These are phyloP conservation scores for Oldenlandia corymbosa DNA, from an alignment of 257 asterid genomes.

Conservation along the genomic window DNA sequence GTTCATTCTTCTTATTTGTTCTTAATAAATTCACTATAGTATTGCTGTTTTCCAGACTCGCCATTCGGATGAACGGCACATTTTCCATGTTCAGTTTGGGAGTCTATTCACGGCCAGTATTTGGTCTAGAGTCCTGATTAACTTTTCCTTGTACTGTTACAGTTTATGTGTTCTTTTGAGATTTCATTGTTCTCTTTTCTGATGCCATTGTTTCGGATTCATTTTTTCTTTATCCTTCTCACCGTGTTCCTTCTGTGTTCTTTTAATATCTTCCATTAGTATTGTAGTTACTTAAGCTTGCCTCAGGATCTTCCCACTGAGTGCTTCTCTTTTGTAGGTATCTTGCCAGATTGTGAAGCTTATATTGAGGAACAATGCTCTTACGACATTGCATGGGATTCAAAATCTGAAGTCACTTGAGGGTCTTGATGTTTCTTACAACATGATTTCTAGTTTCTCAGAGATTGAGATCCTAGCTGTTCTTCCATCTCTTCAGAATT, in stretches of 20 bases:
- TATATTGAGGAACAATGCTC: conserved; percentile 88
- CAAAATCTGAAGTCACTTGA: conserved; percentile 77
- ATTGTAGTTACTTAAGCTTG: conserved; percentile 6
- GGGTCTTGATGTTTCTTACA: conserved; percentile 90
- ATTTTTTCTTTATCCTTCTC: not conserved
- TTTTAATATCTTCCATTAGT: not conserved
- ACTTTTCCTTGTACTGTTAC: not conserved
- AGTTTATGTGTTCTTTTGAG: not conserved
- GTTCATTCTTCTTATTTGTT: not conserved
- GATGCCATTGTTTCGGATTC: not conserved
- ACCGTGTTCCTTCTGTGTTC: not conserved
- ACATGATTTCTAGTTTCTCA: conserved; percentile 77
- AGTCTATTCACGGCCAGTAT: not conserved
- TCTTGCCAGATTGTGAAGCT: conserved; percentile 76
- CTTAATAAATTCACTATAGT: not conserved
- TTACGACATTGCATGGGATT: conserved; percentile 78
- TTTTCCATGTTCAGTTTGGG: not conserved
- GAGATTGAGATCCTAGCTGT: conserved; percentile 81
- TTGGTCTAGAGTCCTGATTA: not conserved
- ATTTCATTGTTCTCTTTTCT: not conserved
- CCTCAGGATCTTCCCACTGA: conserved; percentile 15
- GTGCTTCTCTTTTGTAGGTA: conserved; percentile 53
- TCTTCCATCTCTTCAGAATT: conserved; percentile 62
- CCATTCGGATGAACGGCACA: not conserved
- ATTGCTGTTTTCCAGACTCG: not conserved